These are phyloP conservation scores for Cotoneaster glaucophyllus DNA, from an alignment of 306 rosid species.

Conservation along the genomic window DNA sequence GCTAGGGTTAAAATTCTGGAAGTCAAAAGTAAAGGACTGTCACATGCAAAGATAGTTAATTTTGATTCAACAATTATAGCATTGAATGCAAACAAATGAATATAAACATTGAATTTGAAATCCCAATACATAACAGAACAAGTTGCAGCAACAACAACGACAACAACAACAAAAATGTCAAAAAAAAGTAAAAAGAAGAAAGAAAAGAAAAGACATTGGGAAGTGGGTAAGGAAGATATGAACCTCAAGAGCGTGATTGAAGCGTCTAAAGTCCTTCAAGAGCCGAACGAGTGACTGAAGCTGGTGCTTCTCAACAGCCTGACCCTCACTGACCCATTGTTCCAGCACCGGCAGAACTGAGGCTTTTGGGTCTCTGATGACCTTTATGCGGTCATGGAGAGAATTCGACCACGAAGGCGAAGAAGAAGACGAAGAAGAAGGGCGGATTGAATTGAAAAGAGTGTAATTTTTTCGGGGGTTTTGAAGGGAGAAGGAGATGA, in stretches of 20 bases:
- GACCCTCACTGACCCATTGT: constrained; percentile 29
- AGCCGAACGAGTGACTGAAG: constrained; percentile 24
- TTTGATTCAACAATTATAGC: background rate
- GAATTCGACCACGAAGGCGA: background rate
- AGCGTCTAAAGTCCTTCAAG: constrained; percentile 27
- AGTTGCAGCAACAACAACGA: background rate
- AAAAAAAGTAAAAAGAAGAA: background rate
- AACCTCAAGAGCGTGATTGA: constrained; percentile 37
- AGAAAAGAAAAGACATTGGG: no score
- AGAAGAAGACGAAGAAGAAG: constrained; percentile 1
- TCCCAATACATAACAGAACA: background rate
- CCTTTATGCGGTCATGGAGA: constrained; percentile 9
- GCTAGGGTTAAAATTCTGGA: no score
- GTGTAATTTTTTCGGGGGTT: background rate
- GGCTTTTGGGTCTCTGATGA: constrained; percentile 29
- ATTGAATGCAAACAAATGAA: background rate
- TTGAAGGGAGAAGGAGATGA: background rate
- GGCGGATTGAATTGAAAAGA: constrained; percentile 13
- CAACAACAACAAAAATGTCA: background rate
- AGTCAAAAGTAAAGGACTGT: no score
- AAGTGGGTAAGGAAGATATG: background rate
- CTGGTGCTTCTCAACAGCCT: constrained; percentile 6
- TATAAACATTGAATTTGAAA: background rate
- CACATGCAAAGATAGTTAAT: no score
- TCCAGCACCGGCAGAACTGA: constrained; percentile 32